Evolutionary conservation across 2,329 filamentous ascomycete genomes (phyloP), one percentile per base, ranked within the genome.

Genomic region (Microsporum canis): DNA sequence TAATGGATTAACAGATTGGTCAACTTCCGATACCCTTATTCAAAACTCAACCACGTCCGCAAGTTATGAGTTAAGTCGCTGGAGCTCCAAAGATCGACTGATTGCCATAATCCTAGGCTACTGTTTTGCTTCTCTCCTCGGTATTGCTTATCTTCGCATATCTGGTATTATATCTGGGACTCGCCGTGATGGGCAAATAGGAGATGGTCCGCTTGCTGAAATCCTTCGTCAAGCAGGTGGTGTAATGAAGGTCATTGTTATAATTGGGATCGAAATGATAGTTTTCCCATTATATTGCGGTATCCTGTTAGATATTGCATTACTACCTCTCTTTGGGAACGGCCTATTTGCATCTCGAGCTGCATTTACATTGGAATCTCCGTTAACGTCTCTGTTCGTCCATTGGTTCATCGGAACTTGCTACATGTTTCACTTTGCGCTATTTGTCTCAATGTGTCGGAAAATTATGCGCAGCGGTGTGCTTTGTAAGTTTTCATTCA

Each of bases 351-450:
- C 82, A 65, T 90, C 89, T 5, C 84, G 94, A 27, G 77, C 95
- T 58, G 77, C 84, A 3, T 99, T 96, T 69, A 89, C 89, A 1
- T 78, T 84, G 60, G 80, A 84, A 63, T 90, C 87, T 63, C 94
- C 94, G 0, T 82, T 92, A 66, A 96, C 91, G 0, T 96, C 92
- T 12, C 84, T 95, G 12, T 99, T 99, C 72, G 88, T 97, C 59
- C 94, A 99, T 73, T 99, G 94, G 94, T 99, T 99, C 70, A 87
- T 96, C 61, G 94, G 94, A 57, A 99, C 94, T 2, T 95, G 91
- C 65, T 99, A 99, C 75, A 99, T 99, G 95, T 99, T 99, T 76
- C 94, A 99, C 72, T 99, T 99, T 72, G 94, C 94, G 3, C 82
- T 99, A 2, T 99, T 99, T 71, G 94, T 99, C 17, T 95, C 91